These are phyloP conservation scores for Exophiala viscosa DNA, from an alignment of 2,329 filamentous ascomycete genomes.

Conservation along the genomic window DNA sequence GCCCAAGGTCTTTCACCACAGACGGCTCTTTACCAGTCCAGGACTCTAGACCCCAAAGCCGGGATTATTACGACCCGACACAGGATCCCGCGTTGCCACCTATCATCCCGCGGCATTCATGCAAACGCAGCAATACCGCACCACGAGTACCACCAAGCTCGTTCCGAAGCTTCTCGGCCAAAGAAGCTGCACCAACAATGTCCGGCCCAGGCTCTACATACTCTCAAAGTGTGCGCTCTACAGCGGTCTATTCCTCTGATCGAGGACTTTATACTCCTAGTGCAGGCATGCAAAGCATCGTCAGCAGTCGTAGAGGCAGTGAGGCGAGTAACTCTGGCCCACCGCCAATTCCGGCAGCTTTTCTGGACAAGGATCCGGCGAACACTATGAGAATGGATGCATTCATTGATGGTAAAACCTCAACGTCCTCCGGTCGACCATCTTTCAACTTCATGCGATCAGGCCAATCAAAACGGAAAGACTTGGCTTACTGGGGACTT, in stretches of 20 bases:
- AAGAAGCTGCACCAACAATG: conserved; percentile 32
- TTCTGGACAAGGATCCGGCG: conserved; percentile 25
- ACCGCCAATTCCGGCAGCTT: conserved; percentile 65
- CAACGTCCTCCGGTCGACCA: conserved; percentile 22
- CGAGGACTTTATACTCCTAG: conserved; percentile 26
- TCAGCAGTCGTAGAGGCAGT: conserved; percentile 35
- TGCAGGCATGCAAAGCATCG: conserved; percentile 42
- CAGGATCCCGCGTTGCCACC: conserved; percentile 47
- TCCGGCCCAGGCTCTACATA: conserved; percentile 24
- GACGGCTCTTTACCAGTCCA: conserved; percentile 29
- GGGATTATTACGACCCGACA: conserved; percentile 32
- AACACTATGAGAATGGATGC: conserved; percentile 90
- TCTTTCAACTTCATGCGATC: conserved; percentile 25
- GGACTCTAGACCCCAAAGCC: conserved; percentile 30
- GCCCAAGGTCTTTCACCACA: conserved; percentile 39
- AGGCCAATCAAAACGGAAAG: conserved; percentile 27
- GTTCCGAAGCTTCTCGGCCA: conserved; percentile 71
- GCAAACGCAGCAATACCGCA: conserved; percentile 86
- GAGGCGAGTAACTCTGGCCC: conserved; percentile 52
- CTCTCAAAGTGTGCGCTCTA: conserved; percentile 25
- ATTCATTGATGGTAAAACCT: conserved; percentile 62
- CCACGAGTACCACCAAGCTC: conserved; percentile 66
- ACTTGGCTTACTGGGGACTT: conserved; percentile 31
- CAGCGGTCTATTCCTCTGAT: conserved; percentile 23
- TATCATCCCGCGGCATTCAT: conserved; percentile 62